Base-by-base conservation (phyloP, 2,329 filamentous ascomycete species). In the Monilinia fructicola region DNA sequence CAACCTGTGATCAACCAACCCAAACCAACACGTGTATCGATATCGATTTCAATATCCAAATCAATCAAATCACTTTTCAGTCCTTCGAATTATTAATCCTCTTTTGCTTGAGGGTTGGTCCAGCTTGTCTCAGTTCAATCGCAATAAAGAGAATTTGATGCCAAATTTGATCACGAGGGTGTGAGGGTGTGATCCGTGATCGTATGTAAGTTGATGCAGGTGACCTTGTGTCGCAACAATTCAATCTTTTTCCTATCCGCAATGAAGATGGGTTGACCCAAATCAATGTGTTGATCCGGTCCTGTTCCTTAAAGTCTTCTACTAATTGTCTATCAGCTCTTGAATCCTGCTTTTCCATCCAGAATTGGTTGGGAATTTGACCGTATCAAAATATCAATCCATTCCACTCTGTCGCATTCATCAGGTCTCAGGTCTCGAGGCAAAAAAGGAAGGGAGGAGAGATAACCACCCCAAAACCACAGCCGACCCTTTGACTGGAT, bases 141-240 rank as follows among this genome's bases (percentile, higher is more conserved):
- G 21, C 21, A 46, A 9, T 21, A n/a, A n/a, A 46, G 40, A 12
- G 40, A 14, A 42, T 4, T 42, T 16, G 18, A 21, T 18, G 12
- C 42, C 6, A 46, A 21, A 21, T 46, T 42, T 42, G 40, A 42
- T 42, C 40, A 42, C 40, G 38, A 40, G 38, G 38, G 12, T 14
- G 38, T 40, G 40, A 42, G 40, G 40, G 12, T 16, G 40, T 42
- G 40, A 42, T 16, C 40, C 40, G 44, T 46, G 44, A 46, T 44
- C 42, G 40, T 58, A 40, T 12, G 38, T 44, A 21, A 58, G 21
- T 40, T 46, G 46, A 28, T 48, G 31, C 56, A 59, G 31, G 42
- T 59, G 56, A 59, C 56, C 56, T 59, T 26, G 55, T 48, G 58
- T 46, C 26, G 26, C 42, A 21, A 54, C 31, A n/a, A 21, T 26